A percentile compares a stretch with the other conserved stretches of the same genome.
These are phyloP conservation scores for Aspergillus coremiiformis DNA, from an alignment of 495 filamentous ascomycete species.

Conservation along the genomic window DNA sequence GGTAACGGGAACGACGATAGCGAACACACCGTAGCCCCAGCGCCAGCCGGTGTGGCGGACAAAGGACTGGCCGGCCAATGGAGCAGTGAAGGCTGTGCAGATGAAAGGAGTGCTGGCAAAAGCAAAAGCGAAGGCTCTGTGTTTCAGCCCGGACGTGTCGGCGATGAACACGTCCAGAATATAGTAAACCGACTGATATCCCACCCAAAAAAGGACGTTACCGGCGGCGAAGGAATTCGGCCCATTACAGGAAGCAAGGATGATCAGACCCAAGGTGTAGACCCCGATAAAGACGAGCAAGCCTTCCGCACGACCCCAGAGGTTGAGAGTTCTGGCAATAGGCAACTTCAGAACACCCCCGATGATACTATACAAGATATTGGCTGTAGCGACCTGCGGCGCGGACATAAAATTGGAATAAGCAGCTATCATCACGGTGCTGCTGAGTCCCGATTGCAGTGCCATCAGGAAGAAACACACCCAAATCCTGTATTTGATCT, in stretches of 20 bases:
- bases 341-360: conserved; percentile 59
- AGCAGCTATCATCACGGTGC: conserved; percentile 23
- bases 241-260: conserved; percentile 43
- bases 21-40: conserved; percentile 57
- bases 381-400: conserved; percentile 30
- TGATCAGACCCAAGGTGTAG: conserved; percentile 38
- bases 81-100: conserved; percentile 42
- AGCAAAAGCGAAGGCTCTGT: conserved; percentile 55
- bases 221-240: conserved; percentile 43
- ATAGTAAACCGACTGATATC: conserved; percentile 52
- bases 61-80: conserved; percentile 32
- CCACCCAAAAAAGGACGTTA: conserved; percentile 50
- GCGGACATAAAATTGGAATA: conserved; percentile 27
- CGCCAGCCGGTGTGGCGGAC: conserved; percentile 49
- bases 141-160: conserved; percentile 56
- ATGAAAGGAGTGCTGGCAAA: conserved; percentile 61
- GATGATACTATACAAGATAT: conserved; percentile 42
- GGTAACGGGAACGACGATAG: conserved; percentile 51
- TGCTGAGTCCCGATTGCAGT: conserved; percentile 30
- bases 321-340: conserved; percentile 59
- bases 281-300: conserved; percentile 39
- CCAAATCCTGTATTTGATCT: conserved; percentile 29
- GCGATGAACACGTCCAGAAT: conserved; percentile 56
- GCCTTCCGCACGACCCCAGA: conserved; percentile 53
- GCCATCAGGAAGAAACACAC: conserved; percentile 38